A percentile compares a stretch with the other conserved stretches of the same genome.
phyloP scores from a whole-genome alignment of 192 early-diverging fungal genomes.

The Glomus cerebriforme region DNA sequence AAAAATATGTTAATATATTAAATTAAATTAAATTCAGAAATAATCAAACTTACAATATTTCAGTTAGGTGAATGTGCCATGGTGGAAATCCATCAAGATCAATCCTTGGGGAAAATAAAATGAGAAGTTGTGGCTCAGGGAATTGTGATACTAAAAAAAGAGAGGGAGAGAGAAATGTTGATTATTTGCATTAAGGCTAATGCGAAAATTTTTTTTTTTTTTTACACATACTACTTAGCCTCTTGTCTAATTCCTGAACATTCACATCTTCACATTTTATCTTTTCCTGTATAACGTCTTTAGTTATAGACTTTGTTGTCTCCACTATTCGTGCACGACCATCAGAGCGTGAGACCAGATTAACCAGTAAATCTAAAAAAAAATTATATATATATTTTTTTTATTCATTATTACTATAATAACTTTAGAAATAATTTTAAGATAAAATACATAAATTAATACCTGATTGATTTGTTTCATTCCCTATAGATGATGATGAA shows the following conservation, averaged over 20 bases:
- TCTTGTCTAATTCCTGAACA: slow-evolving; percentile 11
- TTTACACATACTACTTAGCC: slow-evolving; percentile 12
- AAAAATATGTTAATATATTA: not conserved
- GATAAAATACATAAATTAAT: not conserved
- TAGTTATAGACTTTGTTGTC: slow-evolving; percentile 7
- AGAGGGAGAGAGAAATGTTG: not conserved
- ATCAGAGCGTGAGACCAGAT: slow-evolving; percentile 22
- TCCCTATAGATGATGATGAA: not conserved
- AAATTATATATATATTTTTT: too few species aligned
- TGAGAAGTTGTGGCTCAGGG: slow-evolving; percentile 46
- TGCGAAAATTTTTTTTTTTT: too few species aligned
- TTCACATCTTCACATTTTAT: slow-evolving; percentile 12
- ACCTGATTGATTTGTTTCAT: slow-evolving; percentile 3
- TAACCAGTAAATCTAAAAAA: slow-evolving; percentile 21
- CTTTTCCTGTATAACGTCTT: slow-evolving; percentile 7
- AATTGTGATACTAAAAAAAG: slow-evolving; percentile 28
- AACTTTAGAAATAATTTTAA: not conserved
- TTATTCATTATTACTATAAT: not conserved
- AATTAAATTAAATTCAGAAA: not conserved
- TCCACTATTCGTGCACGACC: slow-evolving; percentile 19
- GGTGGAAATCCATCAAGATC: slow-evolving; percentile 48
- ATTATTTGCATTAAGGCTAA: not conserved
- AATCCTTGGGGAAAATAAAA: slow-evolving; percentile 44
- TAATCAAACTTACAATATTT: slow-evolving; percentile 42
- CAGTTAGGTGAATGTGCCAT: slow-evolving; percentile 48